phyloP scores from a whole-genome alignment of 768 basidiomycete genomes.

The Phylloporus sp. region DNA sequence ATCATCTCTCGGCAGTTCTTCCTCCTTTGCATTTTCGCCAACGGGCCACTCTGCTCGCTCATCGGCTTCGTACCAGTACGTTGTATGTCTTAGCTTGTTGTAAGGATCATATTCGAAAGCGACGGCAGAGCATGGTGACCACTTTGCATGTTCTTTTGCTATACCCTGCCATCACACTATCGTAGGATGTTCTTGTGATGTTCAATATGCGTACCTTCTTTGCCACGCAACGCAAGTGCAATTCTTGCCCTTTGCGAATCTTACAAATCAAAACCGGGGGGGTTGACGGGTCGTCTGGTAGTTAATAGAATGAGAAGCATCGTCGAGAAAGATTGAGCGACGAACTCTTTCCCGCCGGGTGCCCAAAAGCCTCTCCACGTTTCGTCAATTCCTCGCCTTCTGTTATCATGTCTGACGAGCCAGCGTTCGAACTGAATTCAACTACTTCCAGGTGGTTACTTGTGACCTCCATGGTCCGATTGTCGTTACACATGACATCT shows the following conservation, averaged over 20 bases:
- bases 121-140: constrained; percentile 94
- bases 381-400: constrained; percentile 71
- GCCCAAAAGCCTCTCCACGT: constrained; percentile 69
- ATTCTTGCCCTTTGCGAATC: constrained; percentile 90
- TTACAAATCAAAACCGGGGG: constrained; percentile 83
- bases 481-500: constrained; percentile 69
- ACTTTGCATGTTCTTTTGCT: constrained; percentile 98
- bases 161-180: constrained; percentile 60
- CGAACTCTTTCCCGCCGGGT: constrained; percentile 80
- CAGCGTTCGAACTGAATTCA: constrained; percentile 36
- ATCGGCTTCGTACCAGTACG: constrained; percentile 89
- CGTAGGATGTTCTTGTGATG: not conserved
- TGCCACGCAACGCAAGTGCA: constrained; percentile 79
- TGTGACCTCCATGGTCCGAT: constrained; percentile 77
- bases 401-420: constrained; percentile 29
- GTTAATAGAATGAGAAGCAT: constrained; percentile 2
- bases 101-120: constrained; percentile 97
- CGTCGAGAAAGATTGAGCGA: constrained; percentile 9
- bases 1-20: constrained; percentile 75
- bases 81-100: constrained; percentile 94
- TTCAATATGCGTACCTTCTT: constrained; percentile 66
- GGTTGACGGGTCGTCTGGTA: constrained; percentile 51
- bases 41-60: constrained; percentile 87
- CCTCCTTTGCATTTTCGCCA: constrained; percentile 78
- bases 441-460: constrained; percentile 76